phyloP scores from a whole-genome alignment of 345 rosid species.

The Camelina sativa region DNA sequence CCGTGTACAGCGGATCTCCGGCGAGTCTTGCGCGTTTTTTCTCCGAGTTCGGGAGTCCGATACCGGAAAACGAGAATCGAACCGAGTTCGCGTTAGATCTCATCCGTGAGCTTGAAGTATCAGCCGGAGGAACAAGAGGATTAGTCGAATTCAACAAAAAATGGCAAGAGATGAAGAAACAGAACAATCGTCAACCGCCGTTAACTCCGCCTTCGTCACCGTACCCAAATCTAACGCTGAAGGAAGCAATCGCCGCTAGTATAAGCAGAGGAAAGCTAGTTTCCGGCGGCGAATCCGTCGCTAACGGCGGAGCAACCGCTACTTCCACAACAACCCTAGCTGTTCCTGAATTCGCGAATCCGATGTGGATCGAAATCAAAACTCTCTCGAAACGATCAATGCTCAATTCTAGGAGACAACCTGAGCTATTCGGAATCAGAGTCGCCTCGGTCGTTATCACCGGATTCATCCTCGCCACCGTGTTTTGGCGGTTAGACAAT shows the following conservation, averaged over 20 bases:
- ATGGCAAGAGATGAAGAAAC: constrained; percentile 73
- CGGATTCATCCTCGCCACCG: constrained; percentile 88
- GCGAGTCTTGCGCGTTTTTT: constrained; percentile 60
- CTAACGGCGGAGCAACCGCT: constrained; percentile 37
- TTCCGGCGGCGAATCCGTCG: constrained; percentile 56
- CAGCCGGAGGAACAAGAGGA: constrained; percentile 79
- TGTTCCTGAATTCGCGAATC: constrained; percentile 87
- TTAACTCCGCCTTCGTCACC: constrained; percentile 45
- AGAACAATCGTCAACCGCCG: constrained; percentile 44
- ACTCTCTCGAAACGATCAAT: constrained; percentile 74
- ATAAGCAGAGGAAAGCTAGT: constrained; percentile 88
- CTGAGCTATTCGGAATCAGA: constrained; percentile 79
- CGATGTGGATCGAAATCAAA: constrained; percentile 79
- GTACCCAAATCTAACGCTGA: constrained; percentile 58
- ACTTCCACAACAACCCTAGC: constrained; percentile 45
- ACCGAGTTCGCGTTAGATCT: constrained; percentile 87
- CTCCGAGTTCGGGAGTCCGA: constrained; percentile 84
- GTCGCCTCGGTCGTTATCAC: constrained; percentile 81
- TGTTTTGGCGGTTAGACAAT: constrained; percentile 82
- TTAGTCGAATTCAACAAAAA: constrained; percentile 78
- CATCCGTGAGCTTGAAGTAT: constrained; percentile 86
- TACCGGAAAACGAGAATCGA: constrained; percentile 84
- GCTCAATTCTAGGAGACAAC: constrained; percentile 68
- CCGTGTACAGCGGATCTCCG: constrained; percentile 91
- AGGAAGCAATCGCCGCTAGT: constrained; percentile 92